Evolutionary conservation across 2,329 filamentous ascomycete genomes (phyloP), one percentile per base, ranked within the genome.

Genomic region (Venturia carpophila): DNA sequence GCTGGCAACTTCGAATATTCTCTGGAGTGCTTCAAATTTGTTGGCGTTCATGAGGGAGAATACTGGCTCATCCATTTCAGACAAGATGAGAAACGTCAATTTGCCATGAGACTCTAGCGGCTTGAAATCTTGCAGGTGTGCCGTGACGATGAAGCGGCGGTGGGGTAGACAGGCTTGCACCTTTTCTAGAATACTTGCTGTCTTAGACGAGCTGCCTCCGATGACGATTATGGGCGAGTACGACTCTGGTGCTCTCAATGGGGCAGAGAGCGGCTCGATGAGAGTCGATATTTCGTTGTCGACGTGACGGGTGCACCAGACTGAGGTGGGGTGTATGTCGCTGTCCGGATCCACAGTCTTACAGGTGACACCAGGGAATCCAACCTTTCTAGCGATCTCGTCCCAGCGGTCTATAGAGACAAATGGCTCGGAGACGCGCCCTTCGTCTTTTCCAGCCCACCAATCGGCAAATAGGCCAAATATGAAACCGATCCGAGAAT

Each of bases 391-490:
- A 15, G 41, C 19, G 5, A 37, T 45, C 9, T 21, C 24, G 24
- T 42, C 39, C 63, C 63, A 65, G 3, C 55, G 17, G 13, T 19
- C 37, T 19, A 27, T 30, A 21, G 24, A 19, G 5, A 65, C 27
- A 19, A 21, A 47, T 9, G 42, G 62, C 9, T 34, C 24, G 30
- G 30, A 19, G 30, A 37, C 30, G 27, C 62, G 42, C 7, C 27
- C 43, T 6, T 63, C 62, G 6, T 41, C 27, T 19, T 9, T 55
- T 3, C 67, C 66, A 17, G 67, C 42, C 71, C 71, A 73, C 69
- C 70, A 72, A 5, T 69, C 71, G 11, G 69, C 68, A 17, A 73
- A 63, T 2, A 69, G 63, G 9, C 71, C 71, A 60, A 73, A 71
- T 42, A 68, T 69, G 60, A 66, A 66, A 30, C 67, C 67, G 17